Percentiles rank a stretch among this genome's conserved stretches.
Evolutionary conservation across 2,329 filamentous ascomycete species (phyloP).

Genomic region (Emergomyces orientalis): DNA sequence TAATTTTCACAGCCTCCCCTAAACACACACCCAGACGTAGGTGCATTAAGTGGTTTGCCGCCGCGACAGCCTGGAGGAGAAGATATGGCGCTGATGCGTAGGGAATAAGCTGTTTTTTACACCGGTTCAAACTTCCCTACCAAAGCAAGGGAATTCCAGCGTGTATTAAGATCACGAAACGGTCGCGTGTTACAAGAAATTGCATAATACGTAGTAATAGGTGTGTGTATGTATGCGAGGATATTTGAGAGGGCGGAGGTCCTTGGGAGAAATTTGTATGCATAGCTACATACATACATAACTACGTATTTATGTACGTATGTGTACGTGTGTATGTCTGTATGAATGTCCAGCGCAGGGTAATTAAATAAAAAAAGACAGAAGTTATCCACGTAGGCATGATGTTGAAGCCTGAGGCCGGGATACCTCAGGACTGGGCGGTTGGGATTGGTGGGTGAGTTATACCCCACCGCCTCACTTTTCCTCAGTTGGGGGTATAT

Average conservation of each 20-base stretch:
- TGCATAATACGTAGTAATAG: conserved; percentile 1
- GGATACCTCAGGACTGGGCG: neutral
- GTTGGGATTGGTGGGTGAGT: neutral
- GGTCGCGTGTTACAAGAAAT: conserved; percentile 2
- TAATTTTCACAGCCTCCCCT: neutral
- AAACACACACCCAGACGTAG: neutral
- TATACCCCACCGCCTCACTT: conserved; percentile 2
- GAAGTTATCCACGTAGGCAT: neutral
- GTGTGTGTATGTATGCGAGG: neutral
- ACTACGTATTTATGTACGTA: neutral
- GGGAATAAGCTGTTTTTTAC: neutral
- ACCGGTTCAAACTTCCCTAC: neutral
- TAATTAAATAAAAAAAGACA: neutral
- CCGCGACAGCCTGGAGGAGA: neutral
- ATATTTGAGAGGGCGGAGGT: neutral
- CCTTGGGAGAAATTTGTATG: neutral
- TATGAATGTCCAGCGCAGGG: neutral
- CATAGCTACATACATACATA: neutral
- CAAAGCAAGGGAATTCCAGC: neutral
- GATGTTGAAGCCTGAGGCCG: neutral
- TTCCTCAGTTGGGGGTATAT: neutral
- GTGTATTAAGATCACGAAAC: neutral
- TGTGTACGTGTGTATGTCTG: neutral
- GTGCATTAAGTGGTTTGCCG: neutral
- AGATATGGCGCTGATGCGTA: neutral